Evolutionary conservation across 1,284 basidiomycete species (phyloP), one percentile per base, ranked within the genome.

Genomic region (Flammula alnicola): DNA sequence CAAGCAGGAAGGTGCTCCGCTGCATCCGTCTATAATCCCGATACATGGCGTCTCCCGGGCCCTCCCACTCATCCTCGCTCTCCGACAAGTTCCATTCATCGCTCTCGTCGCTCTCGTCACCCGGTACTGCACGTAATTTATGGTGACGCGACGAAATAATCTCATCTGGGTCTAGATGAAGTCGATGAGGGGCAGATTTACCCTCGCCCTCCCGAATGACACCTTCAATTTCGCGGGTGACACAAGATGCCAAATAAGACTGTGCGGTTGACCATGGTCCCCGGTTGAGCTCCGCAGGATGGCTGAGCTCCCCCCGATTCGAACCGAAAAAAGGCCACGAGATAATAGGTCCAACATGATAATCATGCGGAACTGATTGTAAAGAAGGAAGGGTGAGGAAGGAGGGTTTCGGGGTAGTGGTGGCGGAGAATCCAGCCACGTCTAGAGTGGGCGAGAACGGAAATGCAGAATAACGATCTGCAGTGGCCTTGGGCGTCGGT

Each of bases 311-410:
- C 23, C 89, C 89, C 27, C 90, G 78, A 58, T 85, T 82, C 6
- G 86, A 86, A 35, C 89, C 89, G 64, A 92, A 92, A 75, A 92
- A 92, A 1, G 89, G 86, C 88, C 90, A 92, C 2, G 88, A 90
- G 47, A 92, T 80, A 60, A 92, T 91, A 5, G 86, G 85, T 2
- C 88, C 88, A 31, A 91, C 74, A 47, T 84, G 80, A 63, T 79
- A 82, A 51, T 79, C 72, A 22, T 57, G 63, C 12, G 55, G 51
- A 20, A 52, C 43, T 7, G 46, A 45, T 30, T 48, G 20, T 4
- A 58, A 6, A 22, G 54, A 51, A 14, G 57, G 54, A 17, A 61
- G 39, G 19, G 52, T 44, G 46, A 50, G 37, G 55, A 52, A 38
- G 46, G 59, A 58, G 2, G 55, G 43, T 17, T 52, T 55, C 4